These are phyloP conservation scores for Klebsormidium nitens DNA, from an alignment of 139 green algal species.

Conservation along the genomic window DNA sequence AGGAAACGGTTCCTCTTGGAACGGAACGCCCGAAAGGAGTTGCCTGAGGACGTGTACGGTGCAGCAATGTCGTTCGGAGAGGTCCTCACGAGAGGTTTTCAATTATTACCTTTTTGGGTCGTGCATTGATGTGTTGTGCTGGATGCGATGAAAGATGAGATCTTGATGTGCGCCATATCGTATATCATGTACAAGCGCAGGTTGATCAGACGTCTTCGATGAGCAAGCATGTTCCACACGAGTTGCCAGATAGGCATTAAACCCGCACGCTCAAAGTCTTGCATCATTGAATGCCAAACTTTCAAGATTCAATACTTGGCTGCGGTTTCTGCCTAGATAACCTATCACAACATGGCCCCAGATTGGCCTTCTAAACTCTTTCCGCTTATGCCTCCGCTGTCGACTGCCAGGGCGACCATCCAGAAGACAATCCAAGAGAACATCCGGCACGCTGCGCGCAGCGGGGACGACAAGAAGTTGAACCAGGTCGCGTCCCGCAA, in stretches of 20 bases:
- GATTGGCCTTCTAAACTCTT: background rate
- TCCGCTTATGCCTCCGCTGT: background rate
- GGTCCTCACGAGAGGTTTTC: background rate
- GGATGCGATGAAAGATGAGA: background rate
- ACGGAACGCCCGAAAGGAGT: conserved; percentile 31
- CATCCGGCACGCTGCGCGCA: conserved; percentile 1
- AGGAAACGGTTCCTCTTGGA: background rate
- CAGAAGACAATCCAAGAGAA: background rate
- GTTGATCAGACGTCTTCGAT: too few relatives aligned
- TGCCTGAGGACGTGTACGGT: background rate
- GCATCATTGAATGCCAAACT: background rate
- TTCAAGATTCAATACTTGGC: background rate
- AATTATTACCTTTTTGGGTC: background rate
- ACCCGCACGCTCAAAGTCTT: background rate
- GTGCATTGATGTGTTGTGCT: background rate
- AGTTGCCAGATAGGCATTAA: too few relatives aligned
- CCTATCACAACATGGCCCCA: too few relatives aligned
- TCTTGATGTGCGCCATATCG: too few relatives aligned
- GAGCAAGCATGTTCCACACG: too few relatives aligned
- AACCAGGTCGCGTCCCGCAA: conserved; percentile 51
- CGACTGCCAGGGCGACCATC: conserved; percentile 18
- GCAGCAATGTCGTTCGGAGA: background rate
- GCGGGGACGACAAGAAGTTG: conserved; percentile 61
- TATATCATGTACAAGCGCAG: too few relatives aligned
- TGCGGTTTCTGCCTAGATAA: too few relatives aligned